Evolutionary conservation across 2,329 filamentous ascomycete species (phyloP).

Genomic region (Hansfordia pulvinata): DNA sequence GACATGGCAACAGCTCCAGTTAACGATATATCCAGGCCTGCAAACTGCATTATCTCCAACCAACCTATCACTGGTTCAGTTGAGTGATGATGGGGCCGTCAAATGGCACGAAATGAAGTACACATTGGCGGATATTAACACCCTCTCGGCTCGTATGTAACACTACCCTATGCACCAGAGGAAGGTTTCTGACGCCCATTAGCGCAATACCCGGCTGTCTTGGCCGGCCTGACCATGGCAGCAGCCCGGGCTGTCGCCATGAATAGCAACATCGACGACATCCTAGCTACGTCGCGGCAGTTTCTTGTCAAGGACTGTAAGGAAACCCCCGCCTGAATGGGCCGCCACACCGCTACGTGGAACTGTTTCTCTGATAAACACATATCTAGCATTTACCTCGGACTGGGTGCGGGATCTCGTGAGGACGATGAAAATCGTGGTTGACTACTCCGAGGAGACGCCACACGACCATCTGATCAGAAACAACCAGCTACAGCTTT

Average conservation of each 20-base stretch:
- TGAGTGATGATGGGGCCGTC: constrained; percentile 43
- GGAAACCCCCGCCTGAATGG: constrained; percentile 7
- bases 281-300: constrained; percentile 54
- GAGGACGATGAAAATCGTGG: constrained; percentile 53
- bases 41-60: constrained; percentile 50
- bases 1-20: too few species aligned
- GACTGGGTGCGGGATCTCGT: constrained; percentile 56
- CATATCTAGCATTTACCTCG: constrained; percentile 37
- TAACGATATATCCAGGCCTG: constrained; percentile 35
- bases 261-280: constrained; percentile 50
- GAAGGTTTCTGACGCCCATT: constrained; percentile 1
- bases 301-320: constrained; percentile 22
- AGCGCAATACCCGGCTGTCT: constrained; percentile 42
- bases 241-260: constrained; percentile 30
- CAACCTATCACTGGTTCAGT: constrained; percentile 41
- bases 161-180: too few species aligned
- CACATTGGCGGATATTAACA: too few species aligned
- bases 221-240: constrained; percentile 46
- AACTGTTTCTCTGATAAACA: too few species aligned
- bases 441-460: constrained; percentile 71
- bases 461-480: constrained; percentile 59
- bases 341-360: neutral
- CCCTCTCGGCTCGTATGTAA: too few species aligned
- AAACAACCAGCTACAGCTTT: constrained; percentile 60
- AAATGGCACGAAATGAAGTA: constrained; percentile 45